Conservation (phyloP, 179 eudicot genomes). For the Beta lomatogona region DNA sequence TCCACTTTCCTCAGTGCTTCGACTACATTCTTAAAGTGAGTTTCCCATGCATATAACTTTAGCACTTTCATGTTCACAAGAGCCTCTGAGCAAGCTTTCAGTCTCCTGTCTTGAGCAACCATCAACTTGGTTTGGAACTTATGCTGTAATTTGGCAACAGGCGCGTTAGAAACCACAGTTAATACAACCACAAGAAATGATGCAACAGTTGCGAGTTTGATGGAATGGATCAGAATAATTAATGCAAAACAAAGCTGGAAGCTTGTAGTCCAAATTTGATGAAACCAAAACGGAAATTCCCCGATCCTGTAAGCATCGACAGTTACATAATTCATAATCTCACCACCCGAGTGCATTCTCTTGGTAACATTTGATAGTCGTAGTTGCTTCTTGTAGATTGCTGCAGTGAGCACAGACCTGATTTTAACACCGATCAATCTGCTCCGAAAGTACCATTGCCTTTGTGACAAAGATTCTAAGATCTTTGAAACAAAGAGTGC, state of each 20-base stretch:
- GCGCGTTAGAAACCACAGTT: slow-evolving; percentile 38
- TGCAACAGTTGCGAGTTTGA: slow-evolving; percentile 42
- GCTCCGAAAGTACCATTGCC: slow-evolving; percentile 46
- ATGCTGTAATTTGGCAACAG: slow-evolving; percentile 63
- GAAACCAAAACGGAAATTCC: slow-evolving; percentile 49
- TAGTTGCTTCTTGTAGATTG: slow-evolving; percentile 42
- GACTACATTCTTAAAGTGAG: slow-evolving; percentile 53
- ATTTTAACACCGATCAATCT: slow-evolving; percentile 42
- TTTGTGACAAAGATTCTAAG: slow-evolving; percentile 44
- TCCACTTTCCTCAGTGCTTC: slow-evolving; percentile 52
- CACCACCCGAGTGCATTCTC: slow-evolving; percentile 37
- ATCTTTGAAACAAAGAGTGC: slow-evolving; percentile 36
- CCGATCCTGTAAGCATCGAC: slow-evolving; percentile 52
- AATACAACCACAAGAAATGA: slow-evolving; percentile 35
- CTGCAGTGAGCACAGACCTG: slow-evolving; percentile 37
- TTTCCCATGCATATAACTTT: slow-evolving; percentile 84
- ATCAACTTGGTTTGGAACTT: slow-evolving; percentile 64
- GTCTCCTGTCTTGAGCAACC: slow-evolving; percentile 70
- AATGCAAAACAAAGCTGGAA: slow-evolving; percentile 41
- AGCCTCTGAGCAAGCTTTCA: slow-evolving; percentile 63
- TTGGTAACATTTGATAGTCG: slow-evolving; percentile 38
- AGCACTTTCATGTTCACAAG: slow-evolving; percentile 83
- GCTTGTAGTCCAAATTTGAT: slow-evolving; percentile 42
- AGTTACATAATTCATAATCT: slow-evolving; percentile 45
- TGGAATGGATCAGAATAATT: slow-evolving; percentile 29